These are phyloP conservation scores for Colletotrichum theobromicola DNA, from an alignment of 2,329 filamentous ascomycete genomes.

Conservation along the genomic window DNA sequence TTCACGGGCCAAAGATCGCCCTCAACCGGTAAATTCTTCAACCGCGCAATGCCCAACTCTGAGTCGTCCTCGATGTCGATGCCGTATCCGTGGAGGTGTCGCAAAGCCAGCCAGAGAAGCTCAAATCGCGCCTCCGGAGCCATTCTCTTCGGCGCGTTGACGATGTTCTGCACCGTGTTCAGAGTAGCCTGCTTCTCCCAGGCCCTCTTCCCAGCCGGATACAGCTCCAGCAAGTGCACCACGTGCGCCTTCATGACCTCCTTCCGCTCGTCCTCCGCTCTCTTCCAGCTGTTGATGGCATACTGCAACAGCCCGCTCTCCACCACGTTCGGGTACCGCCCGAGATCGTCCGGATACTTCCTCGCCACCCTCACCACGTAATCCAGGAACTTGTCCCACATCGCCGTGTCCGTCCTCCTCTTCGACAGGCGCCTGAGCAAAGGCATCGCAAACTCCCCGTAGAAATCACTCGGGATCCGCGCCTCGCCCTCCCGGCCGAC, in stretches of 20 bases:
- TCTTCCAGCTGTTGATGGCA: background rate
- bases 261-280: background rate
- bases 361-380: slow-evolving; percentile 2
- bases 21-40: background rate
- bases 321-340: background rate
- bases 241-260: background rate
- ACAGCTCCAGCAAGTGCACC: background rate
- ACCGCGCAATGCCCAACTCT: background rate
- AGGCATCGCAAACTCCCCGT: slow-evolving; percentile 24
- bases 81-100: background rate
- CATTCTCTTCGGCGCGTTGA: background rate
- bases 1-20: background rate
- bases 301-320: background rate
- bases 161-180: background rate
- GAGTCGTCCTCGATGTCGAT: background rate
- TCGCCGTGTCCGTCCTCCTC: slow-evolving; percentile 6
- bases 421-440: slow-evolving; percentile 25
- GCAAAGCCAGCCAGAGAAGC: background rate
- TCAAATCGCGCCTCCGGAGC: background rate
- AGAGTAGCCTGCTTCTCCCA: background rate
- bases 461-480: slow-evolving; percentile 23
- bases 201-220: background rate
- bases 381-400: slow-evolving; percentile 18
- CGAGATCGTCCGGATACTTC: background rate
- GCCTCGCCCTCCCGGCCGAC: background rate